Base-by-base conservation (phyloP, 2,329 filamentous ascomycete genomes). In the Calonectria pseudoreteaudii region DNA sequence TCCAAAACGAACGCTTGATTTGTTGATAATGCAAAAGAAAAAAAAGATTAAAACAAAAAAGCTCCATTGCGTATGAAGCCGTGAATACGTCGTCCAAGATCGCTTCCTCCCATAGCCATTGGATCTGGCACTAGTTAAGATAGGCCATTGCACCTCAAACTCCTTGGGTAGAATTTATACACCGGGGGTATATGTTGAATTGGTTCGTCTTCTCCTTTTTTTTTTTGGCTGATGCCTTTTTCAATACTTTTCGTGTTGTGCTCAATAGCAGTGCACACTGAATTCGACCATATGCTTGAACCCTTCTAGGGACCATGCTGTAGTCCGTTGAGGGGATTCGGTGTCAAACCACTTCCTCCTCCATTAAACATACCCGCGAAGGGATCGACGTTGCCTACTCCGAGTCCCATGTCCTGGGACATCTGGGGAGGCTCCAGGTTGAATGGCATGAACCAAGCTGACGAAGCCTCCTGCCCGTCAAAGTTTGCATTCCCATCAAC, bases 401-500 rank as follows among this genome's bases (percentile, higher is more conserved):
- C 84, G 34, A 86, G 80, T 26, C 83, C 83, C 67, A 88, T 76
- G 47, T 90, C 89, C 68, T 89, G 88, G 9, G 86, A 85, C 52
- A 91, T 84, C 71, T 92, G 90, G 0, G 94, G 92, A 26, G 95
- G 94, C 72, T 97, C 94, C 85, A 98, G 92, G 82, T 98, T 97
- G 85, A 98, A 98, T 1, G 96, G 95, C 87, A 98, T 92, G 83
- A 97, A 98, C 94, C 96, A 98, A 7, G 94, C 94, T 67, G 93
- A 93, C 66, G 87, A 89, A 2, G 88, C 86, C 74, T 91, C 90
- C 44, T 85, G 85, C 5, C 81, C 82, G 62, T 68, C 74, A 62
- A 83, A 80, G 49, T 74, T 77, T 38, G 76, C 74, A 60, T 81
- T 70, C 28, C 72, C 76, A 47, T 78, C 77, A 11, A 71, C 67